A percentile compares a stretch with the other conserved stretches of the same genome.
These are phyloP conservation scores for Pascua sp. DNA, from an alignment of 1,284 basidiomycete species.

Conservation along the genomic window DNA sequence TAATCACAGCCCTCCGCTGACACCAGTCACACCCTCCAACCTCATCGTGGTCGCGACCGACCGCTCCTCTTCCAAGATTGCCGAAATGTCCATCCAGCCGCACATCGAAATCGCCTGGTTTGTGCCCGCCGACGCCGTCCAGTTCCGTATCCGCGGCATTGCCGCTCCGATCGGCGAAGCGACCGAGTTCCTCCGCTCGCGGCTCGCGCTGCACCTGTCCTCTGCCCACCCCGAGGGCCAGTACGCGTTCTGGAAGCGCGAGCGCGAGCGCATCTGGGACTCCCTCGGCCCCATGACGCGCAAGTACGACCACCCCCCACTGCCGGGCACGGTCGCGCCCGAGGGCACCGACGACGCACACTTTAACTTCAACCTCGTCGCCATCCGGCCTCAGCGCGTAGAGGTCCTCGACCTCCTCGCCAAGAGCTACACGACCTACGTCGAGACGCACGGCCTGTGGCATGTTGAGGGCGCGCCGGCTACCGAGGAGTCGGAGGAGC, in stretches of 20 bases:
- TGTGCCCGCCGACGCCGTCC: slow-evolving; percentile 2
- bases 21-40: slow-evolving; percentile 10
- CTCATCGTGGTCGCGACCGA: slow-evolving; percentile 8
- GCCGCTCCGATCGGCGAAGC: slow-evolving; percentile 10
- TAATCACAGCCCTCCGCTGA: neutral
- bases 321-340: neutral
- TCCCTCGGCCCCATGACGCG: neutral
- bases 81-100: slow-evolving; percentile 4
- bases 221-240: neutral
- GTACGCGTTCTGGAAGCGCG: slow-evolving; percentile 6
- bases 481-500: too few relatives aligned
- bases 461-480: too few relatives aligned
- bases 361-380: slow-evolving; percentile 8
- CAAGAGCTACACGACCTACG: slow-evolving; percentile 2
- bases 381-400: slow-evolving; percentile 6
- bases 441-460: neutral
- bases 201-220: neutral
- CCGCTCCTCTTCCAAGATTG: slow-evolving; percentile 5
- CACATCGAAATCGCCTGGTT: slow-evolving; percentile 15
- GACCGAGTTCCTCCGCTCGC: slow-evolving; percentile 2
- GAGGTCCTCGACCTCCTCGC: slow-evolving; percentile 5
- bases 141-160: slow-evolving; percentile 16
- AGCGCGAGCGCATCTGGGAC: neutral
- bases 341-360: slow-evolving; percentile 9
- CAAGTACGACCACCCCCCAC: slow-evolving; percentile 8